Evolutionary conservation across 345 rosid genomes (phyloP).

Genomic region (Citrus mangshanensis): DNA sequence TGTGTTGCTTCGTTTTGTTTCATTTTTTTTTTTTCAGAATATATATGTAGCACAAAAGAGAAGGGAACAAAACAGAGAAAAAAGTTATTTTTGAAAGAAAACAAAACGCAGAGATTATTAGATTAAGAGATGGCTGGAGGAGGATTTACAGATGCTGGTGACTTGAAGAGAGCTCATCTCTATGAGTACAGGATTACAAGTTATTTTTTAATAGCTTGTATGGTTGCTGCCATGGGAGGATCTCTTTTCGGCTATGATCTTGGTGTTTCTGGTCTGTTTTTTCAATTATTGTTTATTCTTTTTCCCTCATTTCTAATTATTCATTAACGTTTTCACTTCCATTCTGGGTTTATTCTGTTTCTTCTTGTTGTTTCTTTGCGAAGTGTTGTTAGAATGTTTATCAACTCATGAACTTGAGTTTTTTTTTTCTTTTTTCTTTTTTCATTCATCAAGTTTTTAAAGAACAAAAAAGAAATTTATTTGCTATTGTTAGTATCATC

Average conservation of each 20-base stretch:
- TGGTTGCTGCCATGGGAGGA: constrained; percentile 65
- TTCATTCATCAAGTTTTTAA: no score
- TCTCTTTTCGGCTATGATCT: constrained; percentile 86
- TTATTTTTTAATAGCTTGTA: constrained; percentile 59
- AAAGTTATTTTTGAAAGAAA: no score
- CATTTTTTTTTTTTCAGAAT: background rate
- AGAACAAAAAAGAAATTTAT: no score
- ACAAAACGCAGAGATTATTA: no score
- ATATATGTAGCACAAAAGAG: background rate
- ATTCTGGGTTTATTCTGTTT: background rate
- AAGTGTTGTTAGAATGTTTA: no score
- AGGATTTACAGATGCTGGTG: constrained; percentile 36
- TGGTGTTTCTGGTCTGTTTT: constrained; percentile 67
- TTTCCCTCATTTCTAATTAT: background rate
- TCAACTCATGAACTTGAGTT: background rate
- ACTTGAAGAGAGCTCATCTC: constrained; percentile 60
- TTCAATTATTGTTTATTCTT: no score
- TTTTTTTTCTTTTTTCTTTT: no score
- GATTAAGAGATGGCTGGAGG: constrained; percentile 65
- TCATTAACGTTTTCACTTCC: background rate
- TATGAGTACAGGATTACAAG: constrained; percentile 59
- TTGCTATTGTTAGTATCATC: no score
- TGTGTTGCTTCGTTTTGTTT: no score
- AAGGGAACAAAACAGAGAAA: background rate
- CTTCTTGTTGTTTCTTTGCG: background rate